A percentile compares a stretch with the other conserved stretches of the same genome.
phyloP scores from a whole-genome alignment of 345 rosid genomes.

The Boechera stricta region DNA sequence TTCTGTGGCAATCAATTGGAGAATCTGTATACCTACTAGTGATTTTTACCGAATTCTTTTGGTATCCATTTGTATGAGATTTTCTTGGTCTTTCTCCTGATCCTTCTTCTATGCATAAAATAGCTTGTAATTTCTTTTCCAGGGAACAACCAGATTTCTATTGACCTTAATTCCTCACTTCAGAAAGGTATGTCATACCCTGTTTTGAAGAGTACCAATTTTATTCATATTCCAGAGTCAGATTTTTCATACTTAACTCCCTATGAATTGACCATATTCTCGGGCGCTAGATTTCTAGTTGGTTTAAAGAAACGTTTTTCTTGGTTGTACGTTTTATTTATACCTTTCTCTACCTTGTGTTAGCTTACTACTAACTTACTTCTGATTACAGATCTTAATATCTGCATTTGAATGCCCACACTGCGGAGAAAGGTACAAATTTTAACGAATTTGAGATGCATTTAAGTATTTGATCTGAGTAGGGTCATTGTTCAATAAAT shows the following conservation, averaged over 20 bases:
- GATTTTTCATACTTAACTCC: neutral
- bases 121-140: conserved; percentile 27
- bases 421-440: conserved; percentile 80
- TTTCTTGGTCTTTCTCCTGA: conserved; percentile 7
- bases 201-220: neutral
- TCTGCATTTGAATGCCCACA: conserved; percentile 93
- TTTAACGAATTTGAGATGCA: conserved; percentile 12
- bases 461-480: neutral
- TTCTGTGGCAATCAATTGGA: neutral
- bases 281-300: neutral
- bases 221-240: neutral
- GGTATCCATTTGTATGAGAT: neutral
- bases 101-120: neutral
- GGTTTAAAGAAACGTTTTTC: neutral
- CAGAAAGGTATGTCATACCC: conserved; percentile 62
- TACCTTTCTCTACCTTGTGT: conserved; percentile 9
- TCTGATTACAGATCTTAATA: conserved; percentile 65
- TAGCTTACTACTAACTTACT: conserved; percentile 13
- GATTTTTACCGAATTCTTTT: neutral
- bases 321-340: conserved; percentile 1
- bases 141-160: conserved; percentile 79
- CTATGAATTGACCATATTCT: conserved; percentile 5
- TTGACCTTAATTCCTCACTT: conserved; percentile 88
- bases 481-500: neutral
- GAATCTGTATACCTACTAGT: neutral